phyloP scores from a whole-genome alignment of 2,329 filamentous ascomycete genomes.

The Ophiostoma sp. region DNA sequence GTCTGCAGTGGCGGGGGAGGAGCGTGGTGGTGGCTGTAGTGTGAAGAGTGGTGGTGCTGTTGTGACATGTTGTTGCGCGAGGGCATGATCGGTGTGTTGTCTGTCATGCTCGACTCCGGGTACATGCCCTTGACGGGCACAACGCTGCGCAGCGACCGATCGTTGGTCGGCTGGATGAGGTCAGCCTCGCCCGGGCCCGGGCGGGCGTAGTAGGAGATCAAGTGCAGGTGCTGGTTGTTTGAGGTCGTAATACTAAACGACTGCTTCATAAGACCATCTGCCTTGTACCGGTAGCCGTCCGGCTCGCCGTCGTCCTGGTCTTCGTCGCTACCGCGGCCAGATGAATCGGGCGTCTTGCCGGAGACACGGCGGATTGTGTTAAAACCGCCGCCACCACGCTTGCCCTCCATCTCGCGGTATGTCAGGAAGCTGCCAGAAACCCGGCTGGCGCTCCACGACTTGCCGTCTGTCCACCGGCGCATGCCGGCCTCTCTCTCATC shows the following conservation, averaged over 20 bases:
- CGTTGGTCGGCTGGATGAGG: slow-evolving; percentile 74
- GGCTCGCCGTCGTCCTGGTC: slow-evolving; percentile 79
- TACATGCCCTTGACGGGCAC: slow-evolving; percentile 91
- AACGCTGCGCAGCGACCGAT: slow-evolving; percentile 74
- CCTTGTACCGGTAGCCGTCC: slow-evolving; percentile 91
- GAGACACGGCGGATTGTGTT: slow-evolving; percentile 50
- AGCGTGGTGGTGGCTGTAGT: slow-evolving; percentile 24
- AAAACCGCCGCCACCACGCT: slow-evolving; percentile 82
- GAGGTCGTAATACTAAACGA: slow-evolving; percentile 98
- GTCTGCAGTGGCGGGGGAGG: slow-evolving; percentile 23
- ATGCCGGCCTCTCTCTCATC: slow-evolving; percentile 97
- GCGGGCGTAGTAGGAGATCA: slow-evolving; percentile 94
- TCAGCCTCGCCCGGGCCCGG: slow-evolving; percentile 67
- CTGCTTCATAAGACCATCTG: slow-evolving; percentile 97
- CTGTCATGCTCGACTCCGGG: slow-evolving; percentile 84
- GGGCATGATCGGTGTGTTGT: slow-evolving; percentile 47
- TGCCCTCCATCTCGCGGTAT: slow-evolving; percentile 98
- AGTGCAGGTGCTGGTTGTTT: slow-evolving; percentile 79
- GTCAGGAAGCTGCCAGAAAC: slow-evolving; percentile 97
- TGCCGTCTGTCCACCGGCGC: slow-evolving; percentile 97
- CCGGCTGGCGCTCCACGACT: slow-evolving; percentile 96
- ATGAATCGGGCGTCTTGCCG: slow-evolving; percentile 73
- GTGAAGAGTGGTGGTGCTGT: slow-evolving; percentile 24
- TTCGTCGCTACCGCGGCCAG: slow-evolving; percentile 73
- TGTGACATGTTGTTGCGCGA: slow-evolving; percentile 5